A percentile compares a stretch with the other conserved stretches of the same genome.
Evolutionary conservation across 306 rosid species (phyloP).

Genomic region (barrel medic (Medicago truncatula)): DNA sequence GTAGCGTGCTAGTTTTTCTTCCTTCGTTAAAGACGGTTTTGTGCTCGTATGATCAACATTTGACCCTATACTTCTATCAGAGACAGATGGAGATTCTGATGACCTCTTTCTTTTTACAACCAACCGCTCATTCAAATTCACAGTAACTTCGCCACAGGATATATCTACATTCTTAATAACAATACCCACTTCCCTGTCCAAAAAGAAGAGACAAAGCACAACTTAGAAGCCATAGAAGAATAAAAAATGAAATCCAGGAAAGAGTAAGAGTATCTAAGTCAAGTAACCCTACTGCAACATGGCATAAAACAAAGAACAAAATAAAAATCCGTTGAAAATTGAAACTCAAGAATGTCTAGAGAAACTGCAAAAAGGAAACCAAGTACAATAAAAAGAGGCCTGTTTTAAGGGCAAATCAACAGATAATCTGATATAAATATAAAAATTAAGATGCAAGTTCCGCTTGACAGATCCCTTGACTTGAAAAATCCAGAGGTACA

Average conservation of each 20-base stretch:
- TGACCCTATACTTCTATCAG: constrained; percentile 50
- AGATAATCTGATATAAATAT: constrained; percentile 3
- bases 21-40: constrained; percentile 55
- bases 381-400: constrained; percentile 1
- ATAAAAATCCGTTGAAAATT: not conserved
- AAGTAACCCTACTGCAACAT: constrained; percentile 2
- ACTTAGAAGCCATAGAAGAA: constrained; percentile 11
- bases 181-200: constrained; percentile 84
- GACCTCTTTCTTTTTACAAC: constrained; percentile 68
- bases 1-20: constrained; percentile 50
- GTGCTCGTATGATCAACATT: constrained; percentile 53
- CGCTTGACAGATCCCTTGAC: constrained; percentile 9
- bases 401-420: constrained; percentile 8
- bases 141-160: constrained; percentile 61
- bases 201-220: constrained; percentile 40
- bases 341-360: not conserved
- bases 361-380: constrained; percentile 18
- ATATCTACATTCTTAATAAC: constrained; percentile 66
- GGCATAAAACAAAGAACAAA: not conserved
- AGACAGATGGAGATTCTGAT: constrained; percentile 53
- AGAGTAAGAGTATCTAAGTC: not conserved
- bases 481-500: not conserved
- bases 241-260: constrained; percentile 36
- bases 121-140: constrained; percentile 78
- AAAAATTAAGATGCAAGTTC: constrained; percentile 8